phyloP scores from a whole-genome alignment of 805 yeast species.

The Clavispora fructus region DNA sequence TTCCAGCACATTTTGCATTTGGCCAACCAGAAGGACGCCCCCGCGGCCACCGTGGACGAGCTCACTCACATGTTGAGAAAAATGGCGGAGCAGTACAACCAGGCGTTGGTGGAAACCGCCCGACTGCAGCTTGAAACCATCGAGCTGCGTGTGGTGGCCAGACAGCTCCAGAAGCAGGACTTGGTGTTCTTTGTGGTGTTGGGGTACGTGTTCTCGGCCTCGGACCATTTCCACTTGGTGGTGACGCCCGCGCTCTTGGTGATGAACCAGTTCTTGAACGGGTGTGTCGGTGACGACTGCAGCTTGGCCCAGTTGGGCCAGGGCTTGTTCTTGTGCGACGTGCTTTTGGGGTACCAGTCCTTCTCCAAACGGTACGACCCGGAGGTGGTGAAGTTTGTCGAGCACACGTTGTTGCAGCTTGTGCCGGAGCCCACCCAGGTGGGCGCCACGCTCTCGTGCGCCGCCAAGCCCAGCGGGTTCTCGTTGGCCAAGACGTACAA shows the following conservation, averaged over 20 bases:
- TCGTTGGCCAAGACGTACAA: slow-evolving; percentile 15
- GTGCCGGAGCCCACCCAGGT: slow-evolving; percentile 32
- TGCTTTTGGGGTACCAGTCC: slow-evolving; percentile 67
- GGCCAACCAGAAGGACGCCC: slow-evolving; percentile 13
- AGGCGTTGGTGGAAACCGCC: slow-evolving; percentile 54
- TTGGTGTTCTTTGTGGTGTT: slow-evolving; percentile 62
- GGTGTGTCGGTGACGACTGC: slow-evolving; percentile 31
- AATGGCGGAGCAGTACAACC: slow-evolving; percentile 62
- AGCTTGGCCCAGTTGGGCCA: slow-evolving; percentile 42
- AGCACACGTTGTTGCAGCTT: slow-evolving; percentile 43
- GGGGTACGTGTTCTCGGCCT: slow-evolving; percentile 82
- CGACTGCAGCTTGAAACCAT: slow-evolving; percentile 53
- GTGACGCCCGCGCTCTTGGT: slow-evolving; percentile 78
- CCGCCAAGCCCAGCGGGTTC: slow-evolving; percentile 1
- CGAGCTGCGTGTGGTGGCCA: slow-evolving; percentile 44
- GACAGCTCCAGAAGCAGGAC: slow-evolving; percentile 35
- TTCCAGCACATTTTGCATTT: slow-evolving; percentile 56
- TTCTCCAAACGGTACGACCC: slow-evolving; percentile 79
- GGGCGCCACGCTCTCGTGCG: slow-evolving; percentile 11
- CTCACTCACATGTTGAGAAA: slow-evolving; percentile 46
- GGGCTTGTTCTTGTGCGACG: slow-evolving; percentile 63
- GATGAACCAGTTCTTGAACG: slow-evolving; percentile 58
- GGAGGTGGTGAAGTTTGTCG: slow-evolving; percentile 60
- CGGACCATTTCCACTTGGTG: slow-evolving; percentile 91
- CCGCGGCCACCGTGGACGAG: slow-evolving; percentile 31